A percentile compares a stretch with the other conserved stretches of the same genome.
These are phyloP conservation scores for Aspergillus amoenus DNA, from an alignment of 2,329 filamentous ascomycete genomes.

Conservation along the genomic window DNA sequence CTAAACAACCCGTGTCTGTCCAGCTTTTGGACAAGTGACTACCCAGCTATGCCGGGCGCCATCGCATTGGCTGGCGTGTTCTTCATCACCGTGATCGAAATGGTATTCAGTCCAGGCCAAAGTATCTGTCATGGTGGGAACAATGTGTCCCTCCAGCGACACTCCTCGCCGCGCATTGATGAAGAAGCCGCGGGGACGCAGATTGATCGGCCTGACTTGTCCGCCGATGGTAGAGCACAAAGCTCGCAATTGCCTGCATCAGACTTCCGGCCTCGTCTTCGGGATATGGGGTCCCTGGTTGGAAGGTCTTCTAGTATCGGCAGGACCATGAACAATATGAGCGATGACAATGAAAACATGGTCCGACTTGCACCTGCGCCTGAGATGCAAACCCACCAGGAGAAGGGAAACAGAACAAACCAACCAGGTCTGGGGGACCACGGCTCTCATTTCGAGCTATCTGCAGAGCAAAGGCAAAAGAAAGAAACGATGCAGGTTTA, in stretches of 20 bases:
- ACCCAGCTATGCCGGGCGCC: slow-evolving; percentile 50
- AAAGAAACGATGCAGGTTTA: slow-evolving; percentile 71
- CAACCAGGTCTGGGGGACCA: slow-evolving; percentile 13
- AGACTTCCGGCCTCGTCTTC: too few species aligned
- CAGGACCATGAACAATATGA: slow-evolving; percentile 28
- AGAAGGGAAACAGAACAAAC: too few species aligned
- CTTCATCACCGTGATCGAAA: slow-evolving; percentile 53
- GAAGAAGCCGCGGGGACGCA: too few species aligned
- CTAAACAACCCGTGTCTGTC: slow-evolving; percentile 53
- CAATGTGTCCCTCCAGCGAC: slow-evolving; percentile 27
- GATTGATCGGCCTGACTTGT: too few species aligned
- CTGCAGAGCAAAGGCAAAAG: slow-evolving; percentile 47
- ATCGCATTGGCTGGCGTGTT: slow-evolving; percentile 48
- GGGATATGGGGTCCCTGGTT: slow-evolving; percentile 23
- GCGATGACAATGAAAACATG: slow-evolving; percentile 23
- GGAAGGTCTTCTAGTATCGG: slow-evolving; percentile 30
- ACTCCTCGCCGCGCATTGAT: background rate
- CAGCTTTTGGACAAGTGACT: slow-evolving; percentile 46
- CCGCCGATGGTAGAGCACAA: too few species aligned
- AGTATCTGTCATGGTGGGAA: too few species aligned
- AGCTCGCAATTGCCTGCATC: too few species aligned
- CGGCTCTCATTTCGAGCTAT: slow-evolving; percentile 6
- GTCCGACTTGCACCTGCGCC: slow-evolving; percentile 24
- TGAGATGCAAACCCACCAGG: slow-evolving; percentile 9
- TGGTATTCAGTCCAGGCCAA: slow-evolving; percentile 50